Evolutionary conservation across 2,329 filamentous ascomycete genomes (phyloP), one percentile per base, ranked within the genome.

Genomic region (Penicillium griseofulvum): DNA sequence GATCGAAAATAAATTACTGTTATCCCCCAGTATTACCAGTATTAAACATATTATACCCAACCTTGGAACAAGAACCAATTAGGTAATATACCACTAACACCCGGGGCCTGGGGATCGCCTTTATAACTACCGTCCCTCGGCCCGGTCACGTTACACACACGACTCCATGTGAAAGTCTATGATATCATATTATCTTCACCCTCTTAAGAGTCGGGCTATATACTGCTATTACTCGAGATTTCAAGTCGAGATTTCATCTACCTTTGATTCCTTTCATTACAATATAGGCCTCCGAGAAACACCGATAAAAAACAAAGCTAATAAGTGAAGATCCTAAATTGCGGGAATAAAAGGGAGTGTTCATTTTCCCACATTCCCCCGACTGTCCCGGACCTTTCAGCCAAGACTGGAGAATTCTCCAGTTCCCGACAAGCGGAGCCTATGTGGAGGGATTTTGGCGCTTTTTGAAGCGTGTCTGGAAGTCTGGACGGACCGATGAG

Each of bases 131-230:
- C 29, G 29, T 43, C 36, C 36, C 39, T 64, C 60, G 61, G 61
- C 56, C 62, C 62, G 62, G 60, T 61, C 55, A 61, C 52, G 55
- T 58, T 61, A 56, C 52, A 8, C 45, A 22, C n/a, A 22, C 22
- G n/a, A 28, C 19, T 34, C 19, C 47, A 49, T 39, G 34, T 44
- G 29, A 46, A 22, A 22, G 22, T 22, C 3, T 2, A 22, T 22
- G 22, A 22, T 22, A 22, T 22, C 22, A 22, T 22, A 22, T 22
- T 22, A 22, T 22, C 22, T 22, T 22, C 22, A 22, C 22, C 4
- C 22, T 22, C 2, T 22, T 22, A 42, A 42, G 39, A 42, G 39
- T 43, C 16, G 4, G 39, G 24, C 39, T 43, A 28, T 28, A 28
- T 28, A 28, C 26, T 28, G 6, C 26, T 28, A 22, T 22, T 22